Evolutionary conservation across 495 filamentous ascomycete species (phyloP), one percentile per base, ranked within the genome.

Genomic region (Trichoderma reesei): DNA sequence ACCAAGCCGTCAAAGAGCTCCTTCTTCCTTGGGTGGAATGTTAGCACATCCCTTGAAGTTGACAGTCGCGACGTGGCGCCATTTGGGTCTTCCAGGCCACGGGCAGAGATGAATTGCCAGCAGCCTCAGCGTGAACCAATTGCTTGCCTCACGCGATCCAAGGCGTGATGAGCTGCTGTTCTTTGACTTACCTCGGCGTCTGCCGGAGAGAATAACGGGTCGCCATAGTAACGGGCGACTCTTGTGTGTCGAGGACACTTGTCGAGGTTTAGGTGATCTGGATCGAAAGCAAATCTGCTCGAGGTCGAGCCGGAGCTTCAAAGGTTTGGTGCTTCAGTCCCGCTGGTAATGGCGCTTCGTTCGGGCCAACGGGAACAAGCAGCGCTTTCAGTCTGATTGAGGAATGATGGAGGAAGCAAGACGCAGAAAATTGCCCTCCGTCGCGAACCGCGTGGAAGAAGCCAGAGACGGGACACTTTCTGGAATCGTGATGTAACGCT

Each of bases 1-100:
- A 81, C 65, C 79, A 81, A 79, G 63, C 79, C 79, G n/a, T 80
- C 75, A 63, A 80, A 81, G 44, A 78, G 73, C 64, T 81, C 79
- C 70, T 79, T 79, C 65, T 81, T 81, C 64, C 79, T 81, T 81
- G 56, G 6, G 59, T 5, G 36, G 34, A 8, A 34, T 26, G 31
- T 63, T 31, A 31, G 31, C 33, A 56, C 14, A 16, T 14, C 26
- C 10, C 26, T 26, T 26, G 26, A 1, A 18, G 11, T 34, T 3
- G 41, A 16, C 38, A 7, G 7, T 11, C n/a, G 59, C 65, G 1
- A 26, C n/a, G n/a, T 18, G 44, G 44, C 16, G 7, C 5, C 44
- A 48, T 7, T 48, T 16, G 9, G 44, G 20, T 26, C 9, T 26
- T 5, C 44, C 8, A 61, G 41, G 39, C 41, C 20, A 65, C 44